Evolutionary conservation across 345 rosid species (phyloP), one percentile per base, ranked within the genome.

Genomic region (Rhizophora mangle): DNA sequence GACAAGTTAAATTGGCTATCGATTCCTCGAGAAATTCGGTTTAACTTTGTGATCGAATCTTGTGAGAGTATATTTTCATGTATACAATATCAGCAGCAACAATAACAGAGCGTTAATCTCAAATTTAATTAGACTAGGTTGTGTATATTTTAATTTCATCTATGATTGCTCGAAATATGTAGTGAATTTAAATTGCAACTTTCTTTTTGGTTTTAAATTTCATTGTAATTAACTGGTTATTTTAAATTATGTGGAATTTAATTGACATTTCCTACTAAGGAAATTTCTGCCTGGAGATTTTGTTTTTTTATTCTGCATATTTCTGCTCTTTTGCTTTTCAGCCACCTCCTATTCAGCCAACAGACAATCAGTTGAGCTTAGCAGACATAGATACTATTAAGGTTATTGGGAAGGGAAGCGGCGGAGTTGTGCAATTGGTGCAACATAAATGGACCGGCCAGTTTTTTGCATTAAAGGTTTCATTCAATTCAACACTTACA

Each of bases 371-470:
- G 80, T 67, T 92, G 84, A 89, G 77, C 76, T 81, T 92, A 71
- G 86, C 88, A 16, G 97, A 92, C 68, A 57, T 92, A 21, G 98
- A 91, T 66, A 72, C 86, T 30, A 82, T 94, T 66, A 91, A 94
- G 73, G 83, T 91, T 60, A 83, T 94, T 46, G 98, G 98, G 1
- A 94, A 94, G 82, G 98, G 98, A 66, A 89, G 84, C 74, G 89
- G 98, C 62, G 98, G 98, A 64, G 86, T 79, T 62, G 98, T 94
- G 43, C 98, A 94, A 56, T 76, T 94, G 79, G 98, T 94, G 77
- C 98, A 87, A 69, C 98, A 94, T 83, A 94, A 94, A 76, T 94
- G 96, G 96, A 86, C 91, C 56, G 88, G 86, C 65, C 96, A 86
- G 39, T 91, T 94, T 73, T 91, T 94, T 49, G 97, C 98, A 16